Base-by-base conservation (phyloP, 495 filamentous ascomycete species). In the Halenospora varia region DNA sequence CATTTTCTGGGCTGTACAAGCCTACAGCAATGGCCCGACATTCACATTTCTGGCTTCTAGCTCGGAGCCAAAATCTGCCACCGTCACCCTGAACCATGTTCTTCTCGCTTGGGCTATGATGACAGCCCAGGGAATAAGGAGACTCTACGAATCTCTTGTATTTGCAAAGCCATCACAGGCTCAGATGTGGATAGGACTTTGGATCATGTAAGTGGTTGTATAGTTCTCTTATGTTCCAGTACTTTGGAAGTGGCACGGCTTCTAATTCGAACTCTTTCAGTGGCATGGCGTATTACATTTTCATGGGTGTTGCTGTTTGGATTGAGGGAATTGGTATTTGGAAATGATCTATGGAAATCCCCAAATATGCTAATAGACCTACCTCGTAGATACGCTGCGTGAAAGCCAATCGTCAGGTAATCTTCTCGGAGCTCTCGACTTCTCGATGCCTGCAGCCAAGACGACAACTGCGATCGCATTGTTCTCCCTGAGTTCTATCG, bases 131-230 rank as follows among this genome's bases (percentile, higher is more conserved):
- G 89, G 82, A 25, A 68, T 68, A 0, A 80, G 94, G 44, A 81
- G 94, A 11, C 68, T 95, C 10, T 88, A 84, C 59, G 94, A 98
- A 71, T 85, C 82, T 49, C 57, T 82, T 40, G 55, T 63, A 9
- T 73, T 92, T 29, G 71, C 78, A n/a, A 87, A 85, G 63, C 76
- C 82, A 3, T 89, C 86, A 0, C 62, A 70, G 29, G 80, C 80
- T 10, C 80, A 74, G 60, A 97, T 98, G 91, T 63, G 90, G 85
- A 83, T 73, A 92, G 59, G 80, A 79, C 2, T 90, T 92, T 70
- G 97, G 89, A 83, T 48, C 88, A 19, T 69, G 93, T 49, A 49
- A 3, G 47, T 49, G 4, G 3, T 23, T 49, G 6, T 6, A 20
- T 47, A 47, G 10, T 47, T 18, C 8, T 47, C 10, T 47, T 8